These are phyloP conservation scores for Talaromyces sp. DNA, from an alignment of 2,329 filamentous ascomycete species.

Conservation along the genomic window DNA sequence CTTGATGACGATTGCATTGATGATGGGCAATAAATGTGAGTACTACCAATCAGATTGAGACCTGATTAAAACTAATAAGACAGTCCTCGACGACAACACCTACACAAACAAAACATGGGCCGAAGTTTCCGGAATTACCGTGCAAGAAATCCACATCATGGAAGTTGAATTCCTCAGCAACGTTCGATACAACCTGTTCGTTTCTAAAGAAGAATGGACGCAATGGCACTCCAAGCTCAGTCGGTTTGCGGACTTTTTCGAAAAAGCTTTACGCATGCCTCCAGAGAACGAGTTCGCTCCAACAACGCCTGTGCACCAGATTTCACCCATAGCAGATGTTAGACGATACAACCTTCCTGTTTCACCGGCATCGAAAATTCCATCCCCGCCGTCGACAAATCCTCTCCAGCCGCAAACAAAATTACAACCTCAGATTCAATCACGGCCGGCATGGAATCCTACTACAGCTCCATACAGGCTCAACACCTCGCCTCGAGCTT, in stretches of 20 bases:
- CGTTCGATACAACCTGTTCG: slow-evolving; percentile 90
- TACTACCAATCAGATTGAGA: slow-evolving; percentile 18
- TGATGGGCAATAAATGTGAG: slow-evolving; percentile 95
- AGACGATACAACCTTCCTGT: slow-evolving; percentile 26
- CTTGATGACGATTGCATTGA: slow-evolving; percentile 86
- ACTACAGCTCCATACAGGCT: slow-evolving; percentile 22
- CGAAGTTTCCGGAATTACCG: slow-evolving; percentile 90
- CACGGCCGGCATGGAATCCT: slow-evolving; percentile 16
- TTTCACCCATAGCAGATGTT: slow-evolving; percentile 35
- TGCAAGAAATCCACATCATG: slow-evolving; percentile 97
- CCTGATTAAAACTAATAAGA: slow-evolving; percentile 23
- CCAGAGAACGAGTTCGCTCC: slow-evolving; percentile 35
- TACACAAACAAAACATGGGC: slow-evolving; percentile 99
- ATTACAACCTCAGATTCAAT: neutral
- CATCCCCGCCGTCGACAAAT: slow-evolving; percentile 39
- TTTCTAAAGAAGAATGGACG: slow-evolving; percentile 80
- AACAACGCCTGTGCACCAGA: slow-evolving; percentile 28
- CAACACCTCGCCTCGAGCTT: slow-evolving; percentile 24
- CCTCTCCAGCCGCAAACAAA: slow-evolving; percentile 19
- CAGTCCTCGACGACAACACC: slow-evolving; percentile 93
- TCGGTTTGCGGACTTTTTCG: slow-evolving; percentile 79
- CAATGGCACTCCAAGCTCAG: slow-evolving; percentile 80
- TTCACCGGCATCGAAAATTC: slow-evolving; percentile 36
- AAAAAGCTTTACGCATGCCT: slow-evolving; percentile 58
- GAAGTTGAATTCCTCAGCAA: slow-evolving; percentile 99